Base-by-base conservation (phyloP, 179 eudicot species). In the Beta lomatogona region DNA sequence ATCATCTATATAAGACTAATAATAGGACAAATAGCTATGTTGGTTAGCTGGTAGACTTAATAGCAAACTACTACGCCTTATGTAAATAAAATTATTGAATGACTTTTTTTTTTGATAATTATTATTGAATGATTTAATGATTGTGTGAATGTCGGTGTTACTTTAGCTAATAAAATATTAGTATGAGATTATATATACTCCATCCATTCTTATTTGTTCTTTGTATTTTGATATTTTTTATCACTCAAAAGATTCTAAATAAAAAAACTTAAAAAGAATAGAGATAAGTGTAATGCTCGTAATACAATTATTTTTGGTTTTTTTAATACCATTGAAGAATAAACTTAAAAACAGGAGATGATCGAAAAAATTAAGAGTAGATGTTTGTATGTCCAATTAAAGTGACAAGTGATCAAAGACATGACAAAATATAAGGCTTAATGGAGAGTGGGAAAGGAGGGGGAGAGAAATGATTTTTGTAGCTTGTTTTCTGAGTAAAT, bases 371-470 rank as follows among this genome's bases (percentile, higher is more conserved):
- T 48, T 25, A 52, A 50, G 28, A 65, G 50, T 21, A 31, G 48
- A 73, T 16, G 46, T 45, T 61, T 45, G 14, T 13, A 79, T 79
- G 75, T 12, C 22, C 73, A 68, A 36, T 14, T 53, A 74, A 25
- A 66, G 12, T 75, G 74, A 74, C 73, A 64, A 71, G 71, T 48
- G 79, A 73, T 41, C 78, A 52, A 77, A 66, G 66, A 80, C 54
- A 74, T 80, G 86, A 74, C 84, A 77, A 83, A 86, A 77, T 75
- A 77, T 67, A 59, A 83, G 79, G 84, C 71, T 83, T 70, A 57
- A 70, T 77, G 68, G 65, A 79, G 22, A 75, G 74, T 55, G 36
- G 22, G 57, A 9, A 12, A 11, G 41, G 21, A 74, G 66, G 3
- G 58, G 14, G 9, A 63, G 25, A 18, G 14, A 15, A 58, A 18